phyloP scores from a whole-genome alignment of 2,329 filamentous ascomycete species.

The Stachybotrys echinatus region DNA sequence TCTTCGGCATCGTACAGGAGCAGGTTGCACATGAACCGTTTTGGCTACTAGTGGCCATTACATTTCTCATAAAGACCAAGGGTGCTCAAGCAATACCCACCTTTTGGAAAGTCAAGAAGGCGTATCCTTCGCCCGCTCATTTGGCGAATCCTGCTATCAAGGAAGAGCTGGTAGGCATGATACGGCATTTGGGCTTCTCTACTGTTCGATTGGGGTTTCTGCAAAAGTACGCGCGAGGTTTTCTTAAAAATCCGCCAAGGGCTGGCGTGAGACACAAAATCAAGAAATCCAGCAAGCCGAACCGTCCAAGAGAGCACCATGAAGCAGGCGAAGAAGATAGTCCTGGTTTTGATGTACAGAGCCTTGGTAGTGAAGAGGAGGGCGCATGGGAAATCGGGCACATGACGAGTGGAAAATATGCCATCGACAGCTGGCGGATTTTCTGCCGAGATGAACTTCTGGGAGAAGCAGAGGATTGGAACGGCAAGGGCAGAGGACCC shows the following conservation, averaged over 20 bases:
- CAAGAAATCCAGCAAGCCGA: slow-evolving; percentile 25
- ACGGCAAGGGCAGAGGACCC: slow-evolving; percentile 45
- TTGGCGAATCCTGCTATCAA: slow-evolving; percentile 50
- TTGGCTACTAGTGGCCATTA: slow-evolving; percentile 73
- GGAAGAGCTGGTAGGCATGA: slow-evolving; percentile 52
- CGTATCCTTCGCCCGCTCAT: slow-evolving; percentile 60
- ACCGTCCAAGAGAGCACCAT: background rate
- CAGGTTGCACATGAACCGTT: slow-evolving; percentile 70
- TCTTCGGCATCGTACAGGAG: slow-evolving; percentile 82
- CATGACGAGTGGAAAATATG: slow-evolving; percentile 76
- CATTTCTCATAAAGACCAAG: slow-evolving; percentile 77
- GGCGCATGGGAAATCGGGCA: slow-evolving; percentile 80
- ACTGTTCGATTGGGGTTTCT: slow-evolving; percentile 62
- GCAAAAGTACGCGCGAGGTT: slow-evolving; percentile 64
- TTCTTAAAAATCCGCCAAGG: slow-evolving; percentile 58
- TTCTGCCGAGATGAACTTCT: slow-evolving; percentile 81
- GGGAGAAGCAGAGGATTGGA: slow-evolving; percentile 60
- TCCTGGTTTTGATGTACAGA: background rate
- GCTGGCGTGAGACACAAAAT: slow-evolving; percentile 50
- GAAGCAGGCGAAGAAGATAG: background rate
- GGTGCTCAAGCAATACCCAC: slow-evolving; percentile 71
- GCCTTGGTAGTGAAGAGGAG: background rate
- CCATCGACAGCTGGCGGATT: slow-evolving; percentile 86
- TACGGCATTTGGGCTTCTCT: slow-evolving; percentile 67
- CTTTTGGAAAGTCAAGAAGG: slow-evolving; percentile 61